These are phyloP conservation scores for Apiospora kogelbergensis DNA, from an alignment of 2,329 filamentous ascomycete species.

Conservation along the genomic window DNA sequence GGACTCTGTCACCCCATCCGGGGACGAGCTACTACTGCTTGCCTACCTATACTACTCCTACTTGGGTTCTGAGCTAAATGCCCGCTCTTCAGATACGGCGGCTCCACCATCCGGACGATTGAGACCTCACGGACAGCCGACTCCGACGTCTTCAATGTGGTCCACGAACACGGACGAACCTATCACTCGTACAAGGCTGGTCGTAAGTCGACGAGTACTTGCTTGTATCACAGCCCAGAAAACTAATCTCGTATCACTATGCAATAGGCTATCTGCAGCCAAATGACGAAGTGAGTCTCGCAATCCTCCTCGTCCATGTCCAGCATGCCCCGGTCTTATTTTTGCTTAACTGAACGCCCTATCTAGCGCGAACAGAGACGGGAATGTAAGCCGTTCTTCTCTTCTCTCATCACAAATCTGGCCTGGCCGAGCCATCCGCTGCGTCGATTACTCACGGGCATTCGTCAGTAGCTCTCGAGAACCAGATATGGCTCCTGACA, in stretches of 20 bases:
- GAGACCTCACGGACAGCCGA: constrained; percentile 13
- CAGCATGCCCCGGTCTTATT: background rate
- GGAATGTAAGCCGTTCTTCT: background rate
- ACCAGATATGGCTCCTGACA: constrained; percentile 14
- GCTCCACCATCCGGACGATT: constrained; percentile 9
- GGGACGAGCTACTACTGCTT: background rate
- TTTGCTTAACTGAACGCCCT: background rate
- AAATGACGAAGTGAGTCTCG: constrained; percentile 14
- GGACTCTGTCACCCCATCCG: background rate
- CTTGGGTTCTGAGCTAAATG: background rate
- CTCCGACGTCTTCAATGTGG: constrained; percentile 13
- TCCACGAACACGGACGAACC: constrained; percentile 17
- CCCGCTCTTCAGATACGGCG: background rate
- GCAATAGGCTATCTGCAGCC: constrained; percentile 13
- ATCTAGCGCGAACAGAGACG: constrained; percentile 7
- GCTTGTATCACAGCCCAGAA: background rate
- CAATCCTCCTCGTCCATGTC: background rate
- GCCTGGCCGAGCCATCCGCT: background rate
- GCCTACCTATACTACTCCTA: background rate
- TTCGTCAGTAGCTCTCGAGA: constrained; percentile 9
- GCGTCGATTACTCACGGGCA: background rate
- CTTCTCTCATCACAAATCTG: background rate
- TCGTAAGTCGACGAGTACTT: constrained; percentile 11
- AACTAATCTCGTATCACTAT: background rate
- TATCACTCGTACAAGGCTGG: constrained; percentile 18